Evolutionary conservation across 352 stramenopile genomes (phyloP).

Genomic region (Peronospora farinosa): DNA sequence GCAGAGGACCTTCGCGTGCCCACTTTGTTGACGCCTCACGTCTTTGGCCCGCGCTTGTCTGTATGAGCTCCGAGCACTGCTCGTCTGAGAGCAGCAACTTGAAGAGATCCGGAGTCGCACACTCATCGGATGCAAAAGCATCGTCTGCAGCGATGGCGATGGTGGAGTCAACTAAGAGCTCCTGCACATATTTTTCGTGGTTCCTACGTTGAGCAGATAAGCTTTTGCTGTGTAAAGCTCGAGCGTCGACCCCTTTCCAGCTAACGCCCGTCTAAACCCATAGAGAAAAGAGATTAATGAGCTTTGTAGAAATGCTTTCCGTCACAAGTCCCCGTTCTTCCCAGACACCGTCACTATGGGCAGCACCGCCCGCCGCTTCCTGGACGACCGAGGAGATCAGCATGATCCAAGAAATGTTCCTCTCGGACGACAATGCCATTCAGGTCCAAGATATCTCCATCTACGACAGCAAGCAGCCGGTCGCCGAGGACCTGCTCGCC

Average conservation of each 20-base stretch:
- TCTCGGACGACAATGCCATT: conserved; percentile 38
- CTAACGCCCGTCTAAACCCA: conserved; percentile 2
- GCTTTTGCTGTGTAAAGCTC: conserved; percentile 25
- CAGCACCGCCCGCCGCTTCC: conserved; percentile 20
- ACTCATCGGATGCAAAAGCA: conserved; percentile 20
- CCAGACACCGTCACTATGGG: conserved; percentile 15
- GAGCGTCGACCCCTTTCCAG: conserved; percentile 13
- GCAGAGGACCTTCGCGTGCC: conserved; percentile 18
- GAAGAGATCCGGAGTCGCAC: conserved; percentile 28
- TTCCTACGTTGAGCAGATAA: conserved; percentile 12
- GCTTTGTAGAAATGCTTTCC: conserved; percentile 12
- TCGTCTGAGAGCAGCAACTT: conserved; percentile 10
- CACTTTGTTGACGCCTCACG: conserved; percentile 23
- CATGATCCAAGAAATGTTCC: conserved; percentile 53
- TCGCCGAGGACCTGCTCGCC: conserved; percentile 19
- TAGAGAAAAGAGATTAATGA: conserved; percentile 15
- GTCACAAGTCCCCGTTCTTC: conserved; percentile 9
- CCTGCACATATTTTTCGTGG: neutral
- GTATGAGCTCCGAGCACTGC: conserved; percentile 1
- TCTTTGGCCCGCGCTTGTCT: conserved; percentile 14
- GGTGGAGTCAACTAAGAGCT: conserved; percentile 3
- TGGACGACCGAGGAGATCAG: conserved; percentile 50
- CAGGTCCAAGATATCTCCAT: conserved; percentile 42
- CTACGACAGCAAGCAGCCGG: conserved; percentile 12
- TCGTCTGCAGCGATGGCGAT: conserved; percentile 6